A percentile compares a stretch with the other conserved stretches of the same genome.
These are phyloP conservation scores for Sarocladium kiliense DNA, from an alignment of 2,329 filamentous ascomycete genomes.

Conservation along the genomic window DNA sequence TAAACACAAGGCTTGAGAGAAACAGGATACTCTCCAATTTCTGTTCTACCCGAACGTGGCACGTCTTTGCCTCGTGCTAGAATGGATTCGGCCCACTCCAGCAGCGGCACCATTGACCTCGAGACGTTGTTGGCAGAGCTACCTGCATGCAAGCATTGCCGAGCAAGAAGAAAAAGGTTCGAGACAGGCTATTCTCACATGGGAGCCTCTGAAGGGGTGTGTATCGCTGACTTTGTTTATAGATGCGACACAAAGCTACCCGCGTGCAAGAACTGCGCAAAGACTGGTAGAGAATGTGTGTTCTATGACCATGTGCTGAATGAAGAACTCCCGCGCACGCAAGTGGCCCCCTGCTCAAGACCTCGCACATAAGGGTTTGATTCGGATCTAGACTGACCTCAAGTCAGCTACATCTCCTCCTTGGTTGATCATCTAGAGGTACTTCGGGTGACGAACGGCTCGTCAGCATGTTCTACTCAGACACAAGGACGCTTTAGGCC, in stretches of 20 bases:
- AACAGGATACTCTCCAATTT: too few relatives aligned
- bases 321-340: neutral
- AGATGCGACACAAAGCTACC: neutral
- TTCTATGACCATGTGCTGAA: neutral
- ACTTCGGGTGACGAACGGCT: neutral
- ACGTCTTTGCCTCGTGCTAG: too few relatives aligned
- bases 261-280: neutral
- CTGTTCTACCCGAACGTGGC: too few relatives aligned
- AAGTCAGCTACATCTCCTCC: neutral
- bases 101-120: neutral
- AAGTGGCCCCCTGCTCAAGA: neutral
- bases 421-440: neutral
- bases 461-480: neutral
- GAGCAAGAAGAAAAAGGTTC: neutral
- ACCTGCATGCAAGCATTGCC: neutral
- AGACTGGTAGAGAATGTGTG: neutral
- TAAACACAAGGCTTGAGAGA: too few relatives aligned
- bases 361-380: neutral
- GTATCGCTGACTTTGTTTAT: neutral
- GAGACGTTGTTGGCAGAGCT: neutral
- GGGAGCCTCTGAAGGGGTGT: neutral
- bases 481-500: neutral
- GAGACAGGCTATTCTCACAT: neutral
- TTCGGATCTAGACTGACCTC: neutral
- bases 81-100: neutral